These are phyloP conservation scores for Neoconidiobolus thromboides DNA, from an alignment of 371 early-diverging fungal species.

Conservation along the genomic window DNA sequence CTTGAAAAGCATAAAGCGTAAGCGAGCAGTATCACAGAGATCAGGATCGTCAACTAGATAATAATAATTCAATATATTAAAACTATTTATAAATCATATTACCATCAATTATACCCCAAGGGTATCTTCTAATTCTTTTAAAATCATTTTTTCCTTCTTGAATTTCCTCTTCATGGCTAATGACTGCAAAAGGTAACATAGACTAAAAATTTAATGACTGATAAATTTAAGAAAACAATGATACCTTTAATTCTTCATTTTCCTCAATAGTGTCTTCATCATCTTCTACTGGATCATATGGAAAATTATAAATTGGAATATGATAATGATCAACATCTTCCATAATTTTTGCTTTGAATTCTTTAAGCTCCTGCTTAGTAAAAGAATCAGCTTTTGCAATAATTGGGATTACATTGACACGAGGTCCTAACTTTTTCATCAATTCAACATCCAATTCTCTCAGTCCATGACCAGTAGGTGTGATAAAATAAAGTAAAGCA, in stretches of 20 bases:
- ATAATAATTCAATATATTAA: neutral
- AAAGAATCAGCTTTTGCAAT: conserved; percentile 61
- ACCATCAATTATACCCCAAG: conserved; percentile 97
- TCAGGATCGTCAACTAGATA: conserved; percentile 5
- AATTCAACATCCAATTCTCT: conserved; percentile 95
- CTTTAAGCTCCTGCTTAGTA: conserved; percentile 48
- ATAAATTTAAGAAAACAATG: neutral
- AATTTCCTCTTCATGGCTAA: conserved; percentile 90
- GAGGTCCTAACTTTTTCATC: conserved; percentile 77
- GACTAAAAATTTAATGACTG: conserved; percentile 17
- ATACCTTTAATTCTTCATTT: conserved; percentile 72
- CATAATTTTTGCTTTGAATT: conserved; percentile 78
- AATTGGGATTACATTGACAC: conserved; percentile 90
- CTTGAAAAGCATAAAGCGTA: conserved; percentile 77
- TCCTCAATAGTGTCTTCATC: conserved; percentile 90
- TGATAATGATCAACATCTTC: conserved; percentile 81
- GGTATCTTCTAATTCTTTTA: conserved; percentile 78
- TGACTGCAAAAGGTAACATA: conserved; percentile 87
- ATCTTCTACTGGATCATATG: conserved; percentile 54
- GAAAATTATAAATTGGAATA: conserved; percentile 78
- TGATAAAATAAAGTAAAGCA: conserved; percentile 90
- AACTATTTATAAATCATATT: conserved; percentile 1
- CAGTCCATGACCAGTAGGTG: conserved; percentile 91
- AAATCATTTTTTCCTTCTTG: conserved; percentile 31
- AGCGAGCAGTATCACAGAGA: conserved; percentile 82